Evolutionary conservation across 23 red algal genomes (phyloP).

Genomic region (Gracilaria vermiculophylla): DNA sequence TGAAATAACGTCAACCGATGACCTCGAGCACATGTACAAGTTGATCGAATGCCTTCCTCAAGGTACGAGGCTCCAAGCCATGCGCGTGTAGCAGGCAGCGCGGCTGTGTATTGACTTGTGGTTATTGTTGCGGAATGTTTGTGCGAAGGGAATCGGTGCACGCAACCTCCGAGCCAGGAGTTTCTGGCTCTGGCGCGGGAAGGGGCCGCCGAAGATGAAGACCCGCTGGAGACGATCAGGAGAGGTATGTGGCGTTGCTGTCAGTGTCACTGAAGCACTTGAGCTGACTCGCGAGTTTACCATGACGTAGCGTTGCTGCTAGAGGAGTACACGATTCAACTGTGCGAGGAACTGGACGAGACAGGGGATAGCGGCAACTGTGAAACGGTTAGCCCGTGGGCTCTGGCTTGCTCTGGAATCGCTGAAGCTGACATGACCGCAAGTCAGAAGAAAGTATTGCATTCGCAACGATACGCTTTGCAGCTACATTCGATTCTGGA

Average conservation of each 20-base stretch:
- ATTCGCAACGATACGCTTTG: neutral
- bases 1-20: neutral
- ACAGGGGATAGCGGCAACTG: neutral
- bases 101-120: neutral
- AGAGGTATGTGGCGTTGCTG: neutral
- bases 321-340: conserved; percentile 19
- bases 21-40: neutral
- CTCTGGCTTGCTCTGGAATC: conserved; percentile 2
- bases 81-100: neutral
- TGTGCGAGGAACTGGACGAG: no score
- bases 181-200: neutral
- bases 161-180: neutral
- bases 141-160: neutral
- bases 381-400: neutral
- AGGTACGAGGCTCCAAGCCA: neutral
- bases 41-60: conserved; percentile 3
- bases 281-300: neutral
- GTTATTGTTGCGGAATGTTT: neutral
- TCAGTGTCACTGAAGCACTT: neutral
- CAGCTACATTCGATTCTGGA: conserved; percentile 5
- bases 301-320: neutral
- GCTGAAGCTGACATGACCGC: neutral
- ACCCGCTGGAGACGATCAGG: neutral
- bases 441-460: neutral
- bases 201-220: neutral